phyloP scores from a whole-genome alignment of 148 eudicot species.

The Amaranthus hypochondriacus region DNA sequence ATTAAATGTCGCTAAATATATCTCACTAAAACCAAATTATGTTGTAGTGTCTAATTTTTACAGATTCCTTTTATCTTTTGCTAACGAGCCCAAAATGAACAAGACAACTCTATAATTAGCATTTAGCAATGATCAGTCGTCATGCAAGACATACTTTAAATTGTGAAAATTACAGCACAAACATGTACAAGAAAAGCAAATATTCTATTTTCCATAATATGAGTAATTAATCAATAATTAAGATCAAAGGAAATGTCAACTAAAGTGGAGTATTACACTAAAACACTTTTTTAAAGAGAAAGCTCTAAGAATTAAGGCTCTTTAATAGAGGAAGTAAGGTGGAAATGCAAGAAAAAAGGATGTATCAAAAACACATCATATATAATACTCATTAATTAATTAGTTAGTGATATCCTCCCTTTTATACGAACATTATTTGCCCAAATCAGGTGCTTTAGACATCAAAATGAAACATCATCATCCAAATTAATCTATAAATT shows the following conservation, averaged over 20 bases:
- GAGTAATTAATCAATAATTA: not conserved
- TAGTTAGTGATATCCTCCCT: not conserved
- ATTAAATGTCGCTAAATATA: no score
- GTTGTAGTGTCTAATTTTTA: no score
- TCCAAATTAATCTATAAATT: not conserved
- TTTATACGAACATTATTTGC: slow-evolving; percentile 10
- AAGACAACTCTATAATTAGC: no score
- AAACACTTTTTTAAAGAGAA: slow-evolving; percentile 5
- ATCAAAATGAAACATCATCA: not conserved
- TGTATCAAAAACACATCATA: not conserved
- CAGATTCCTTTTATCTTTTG: no score
- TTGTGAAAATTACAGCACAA: not conserved
- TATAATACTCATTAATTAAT: not conserved
- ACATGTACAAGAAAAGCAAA: not conserved
- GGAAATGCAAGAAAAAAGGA: slow-evolving; percentile 10
- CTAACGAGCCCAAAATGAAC: no score
- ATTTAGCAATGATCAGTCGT: not conserved
- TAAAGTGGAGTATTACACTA: not conserved
- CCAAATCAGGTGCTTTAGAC: not conserved
- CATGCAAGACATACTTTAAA: not conserved
- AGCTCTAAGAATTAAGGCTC: slow-evolving; percentile 6
- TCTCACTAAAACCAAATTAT: no score
- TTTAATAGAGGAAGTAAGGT: slow-evolving; percentile 15
- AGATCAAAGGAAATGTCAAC: slow-evolving; percentile 12
- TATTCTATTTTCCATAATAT: slow-evolving; percentile 9